phyloP scores from a whole-genome alignment of 371 early-diverging fungal species.

The Mucor irregularis region DNA sequence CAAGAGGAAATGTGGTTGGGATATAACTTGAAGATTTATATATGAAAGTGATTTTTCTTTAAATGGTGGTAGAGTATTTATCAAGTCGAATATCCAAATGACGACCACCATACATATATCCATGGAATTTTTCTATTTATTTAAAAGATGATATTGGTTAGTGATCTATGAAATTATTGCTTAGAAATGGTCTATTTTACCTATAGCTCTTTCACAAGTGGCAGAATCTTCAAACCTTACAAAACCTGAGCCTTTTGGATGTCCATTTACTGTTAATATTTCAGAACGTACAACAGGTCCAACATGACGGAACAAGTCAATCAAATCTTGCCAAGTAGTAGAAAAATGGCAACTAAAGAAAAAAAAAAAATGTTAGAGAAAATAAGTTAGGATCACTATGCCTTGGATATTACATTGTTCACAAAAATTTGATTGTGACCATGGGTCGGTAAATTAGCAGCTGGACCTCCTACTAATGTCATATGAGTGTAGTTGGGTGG shows the following conservation, averaged over 20 bases:
- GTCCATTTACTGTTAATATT: constrained; percentile 50
- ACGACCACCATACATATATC: constrained; percentile 62
- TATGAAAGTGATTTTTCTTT: constrained; percentile 1
- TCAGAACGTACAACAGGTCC: constrained; percentile 58
- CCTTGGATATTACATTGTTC: constrained; percentile 46
- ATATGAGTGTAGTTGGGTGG: constrained; percentile 20
- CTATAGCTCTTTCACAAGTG: constrained; percentile 62
- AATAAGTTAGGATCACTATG: neutral
- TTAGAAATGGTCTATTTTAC: constrained; percentile 28
- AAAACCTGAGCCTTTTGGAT: constrained; percentile 64
- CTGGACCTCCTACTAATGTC: constrained; percentile 43
- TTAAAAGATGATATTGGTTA: neutral
- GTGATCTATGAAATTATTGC: neutral
- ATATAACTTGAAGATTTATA: too few species aligned
- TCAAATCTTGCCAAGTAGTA: constrained; percentile 67
- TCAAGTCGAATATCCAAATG: constrained; percentile 55
- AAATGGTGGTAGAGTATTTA: constrained; percentile 27
- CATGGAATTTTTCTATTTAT: constrained; percentile 56
- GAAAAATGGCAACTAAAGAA: constrained; percentile 58
- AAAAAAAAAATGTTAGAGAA: neutral
- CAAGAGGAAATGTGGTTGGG: too few species aligned
- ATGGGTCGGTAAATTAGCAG: constrained; percentile 39
- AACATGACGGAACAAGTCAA: constrained; percentile 65
- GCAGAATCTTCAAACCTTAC: constrained; percentile 62
- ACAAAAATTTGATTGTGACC: constrained; percentile 59